Evolutionary conservation across 129 eudicot genomes (phyloP), one percentile per base, ranked within the genome.

Genomic region (Dittrichia graveolens): DNA sequence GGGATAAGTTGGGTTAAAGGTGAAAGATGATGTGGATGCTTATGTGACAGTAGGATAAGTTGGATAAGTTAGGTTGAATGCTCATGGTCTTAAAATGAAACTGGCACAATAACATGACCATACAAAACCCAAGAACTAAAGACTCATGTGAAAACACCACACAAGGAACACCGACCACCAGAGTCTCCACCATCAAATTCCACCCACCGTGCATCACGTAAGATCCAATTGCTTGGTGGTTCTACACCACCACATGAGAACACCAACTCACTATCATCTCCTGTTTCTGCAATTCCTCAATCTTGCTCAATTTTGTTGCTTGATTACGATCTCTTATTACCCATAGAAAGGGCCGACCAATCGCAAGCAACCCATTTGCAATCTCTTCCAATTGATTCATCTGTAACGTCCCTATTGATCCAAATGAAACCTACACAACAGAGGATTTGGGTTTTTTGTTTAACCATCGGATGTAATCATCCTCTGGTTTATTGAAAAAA

Each of bases 201-300:
- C 94, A 87, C 42, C 87, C 90, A 49, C 89, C 79, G 24, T 87
- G 94, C 5, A 86, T 80, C 45, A 87, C 57, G 18, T 84, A 87
- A 53, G 89, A 84, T 46, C 90, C 94, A 0, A 82, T 15, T 3
- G 90, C 66, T 14, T 57, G 49, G 73, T 87, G 89, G 24, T 55
- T 42, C 13, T 84, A 59, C 3, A 87, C 90, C 57, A 84, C 87
- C 65, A 82, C 69, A 56, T 87, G 87, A 4, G 87, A 75, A 74
- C 94, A 87, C 94, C 94, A 87, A 0, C 75, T 65, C 48, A 84
- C 83, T 19, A 87, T 74, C 11, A 73, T 50, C 67, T 79, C 88
- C 8, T 81, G 61, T 18, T 69, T 54, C 35, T 42, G 65, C 57
- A 60, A 4, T 48, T 50, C 67, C 48, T 34, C 8, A 19, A 66